Evolutionary conservation across 805 yeast genomes (phyloP).

Genomic region (Wickerhamiella slavikovae): DNA sequence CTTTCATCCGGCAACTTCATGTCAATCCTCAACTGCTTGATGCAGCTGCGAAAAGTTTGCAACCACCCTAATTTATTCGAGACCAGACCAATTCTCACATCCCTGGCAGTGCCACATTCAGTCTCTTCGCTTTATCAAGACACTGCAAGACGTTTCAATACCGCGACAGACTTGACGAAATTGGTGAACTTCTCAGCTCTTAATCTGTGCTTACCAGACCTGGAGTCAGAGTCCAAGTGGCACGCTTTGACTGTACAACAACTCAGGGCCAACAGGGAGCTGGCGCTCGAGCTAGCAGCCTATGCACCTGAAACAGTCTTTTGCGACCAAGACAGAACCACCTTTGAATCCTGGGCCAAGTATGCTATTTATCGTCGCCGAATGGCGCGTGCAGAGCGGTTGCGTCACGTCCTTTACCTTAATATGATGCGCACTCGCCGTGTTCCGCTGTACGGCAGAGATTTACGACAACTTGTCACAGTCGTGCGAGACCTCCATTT

Average conservation of each 20-base stretch:
- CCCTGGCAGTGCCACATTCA: conserved; percentile 53
- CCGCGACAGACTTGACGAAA: conserved; percentile 3
- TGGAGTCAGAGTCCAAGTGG: conserved; percentile 19
- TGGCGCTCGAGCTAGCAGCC: conserved; percentile 4
- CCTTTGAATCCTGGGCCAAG: conserved; percentile 34
- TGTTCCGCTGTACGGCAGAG: conserved; percentile 47
- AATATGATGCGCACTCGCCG: conserved; percentile 46
- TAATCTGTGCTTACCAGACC: conserved; percentile 35
- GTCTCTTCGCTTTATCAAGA: conserved; percentile 30
- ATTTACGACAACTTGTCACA: conserved; percentile 27
- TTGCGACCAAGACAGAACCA: conserved; percentile 14
- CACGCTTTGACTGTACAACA: conserved; percentile 4
- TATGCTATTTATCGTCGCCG: conserved; percentile 33
- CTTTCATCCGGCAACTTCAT: conserved; percentile 84
- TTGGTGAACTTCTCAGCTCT: conserved; percentile 32
- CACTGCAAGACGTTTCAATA: conserved; percentile 1
- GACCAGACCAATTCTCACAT: conserved; percentile 83
- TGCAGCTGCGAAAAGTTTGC: conserved; percentile 95
- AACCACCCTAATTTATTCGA: conserved; percentile 76
- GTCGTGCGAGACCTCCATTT: conserved; percentile 1
- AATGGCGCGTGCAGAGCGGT: conserved; percentile 27
- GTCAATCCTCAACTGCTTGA: conserved; percentile 87
- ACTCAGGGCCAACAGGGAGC: conserved; percentile 2
- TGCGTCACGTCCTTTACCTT: conserved; percentile 36
- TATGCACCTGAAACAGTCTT: conserved; percentile 5